Percentiles rank a stretch among this genome's conserved stretches.
These are phyloP conservation scores for Sporisorium scitamineum DNA, from an alignment of 1,284 basidiomycete genomes.

Conservation along the genomic window DNA sequence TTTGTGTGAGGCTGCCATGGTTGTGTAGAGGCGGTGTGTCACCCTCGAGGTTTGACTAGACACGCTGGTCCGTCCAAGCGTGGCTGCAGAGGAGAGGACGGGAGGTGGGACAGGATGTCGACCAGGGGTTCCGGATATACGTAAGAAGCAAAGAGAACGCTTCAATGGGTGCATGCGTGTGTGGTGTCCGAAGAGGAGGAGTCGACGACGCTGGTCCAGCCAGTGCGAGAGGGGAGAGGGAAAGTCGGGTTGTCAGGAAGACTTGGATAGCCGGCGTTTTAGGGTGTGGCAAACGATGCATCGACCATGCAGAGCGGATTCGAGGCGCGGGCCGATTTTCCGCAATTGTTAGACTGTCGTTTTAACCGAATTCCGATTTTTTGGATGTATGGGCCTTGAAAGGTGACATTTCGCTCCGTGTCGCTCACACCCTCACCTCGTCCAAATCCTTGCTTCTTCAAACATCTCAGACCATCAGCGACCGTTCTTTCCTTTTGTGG, in stretches of 20 bases:
- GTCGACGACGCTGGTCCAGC: neutral
- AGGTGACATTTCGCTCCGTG: neutral
- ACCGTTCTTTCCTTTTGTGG: neutral
- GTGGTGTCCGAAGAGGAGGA: neutral
- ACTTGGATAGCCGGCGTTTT: constrained; percentile 13
- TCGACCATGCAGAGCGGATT: neutral
- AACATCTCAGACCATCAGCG: neutral
- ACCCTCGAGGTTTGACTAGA: neutral
- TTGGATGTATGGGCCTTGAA: neutral
- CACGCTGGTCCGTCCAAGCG: neutral
- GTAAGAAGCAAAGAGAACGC: neutral
- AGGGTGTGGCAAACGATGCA: constrained; percentile 13
- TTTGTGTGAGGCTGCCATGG: constrained; percentile 6
- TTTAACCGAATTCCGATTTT: neutral
- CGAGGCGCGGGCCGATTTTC: neutral
- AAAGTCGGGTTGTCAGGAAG: constrained; percentile 1
- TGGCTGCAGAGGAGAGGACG: neutral
- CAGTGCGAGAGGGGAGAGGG: neutral
- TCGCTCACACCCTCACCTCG: neutral
- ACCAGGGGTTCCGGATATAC: neutral
- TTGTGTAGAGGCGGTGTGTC: neutral
- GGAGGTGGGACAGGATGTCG: no score
- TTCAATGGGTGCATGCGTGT: constrained; percentile 17
- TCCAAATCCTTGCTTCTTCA: neutral
- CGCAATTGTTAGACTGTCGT: neutral